Evolutionary conservation across 192 early-diverging fungal species (phyloP).

Genomic region (Thamnidium elegans): DNA sequence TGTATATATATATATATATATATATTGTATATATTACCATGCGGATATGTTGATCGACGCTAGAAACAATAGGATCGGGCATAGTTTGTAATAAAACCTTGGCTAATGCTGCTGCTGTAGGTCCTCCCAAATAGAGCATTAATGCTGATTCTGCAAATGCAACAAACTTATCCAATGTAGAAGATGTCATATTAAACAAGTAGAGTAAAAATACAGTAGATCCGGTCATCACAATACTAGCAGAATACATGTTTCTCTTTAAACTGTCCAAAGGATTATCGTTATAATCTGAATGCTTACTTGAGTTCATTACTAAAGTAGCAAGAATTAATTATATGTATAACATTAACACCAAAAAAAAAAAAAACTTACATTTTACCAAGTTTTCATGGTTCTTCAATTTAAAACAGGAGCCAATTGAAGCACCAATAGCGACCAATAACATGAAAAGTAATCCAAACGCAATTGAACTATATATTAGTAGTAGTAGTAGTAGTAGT

Average conservation of each 20-base stretch:
- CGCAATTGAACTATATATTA: not conserved
- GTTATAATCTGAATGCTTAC: too few relatives aligned
- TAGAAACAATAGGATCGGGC: slow-evolving; percentile 34
- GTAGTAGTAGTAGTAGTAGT: too few relatives aligned
- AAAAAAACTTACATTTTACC: slow-evolving; percentile 37
- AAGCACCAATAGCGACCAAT: slow-evolving; percentile 35
- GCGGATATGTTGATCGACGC: slow-evolving; percentile 42
- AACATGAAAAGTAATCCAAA: slow-evolving; percentile 34
- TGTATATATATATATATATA: too few relatives aligned
- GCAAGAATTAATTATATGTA: too few relatives aligned
- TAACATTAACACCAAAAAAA: not conserved
- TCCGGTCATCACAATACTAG: slow-evolving; percentile 38
- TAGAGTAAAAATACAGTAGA: slow-evolving; percentile 27
- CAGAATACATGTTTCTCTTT: slow-evolving; percentile 36
- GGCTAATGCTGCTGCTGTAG: slow-evolving; percentile 44
- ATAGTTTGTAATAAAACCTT: slow-evolving; percentile 55
- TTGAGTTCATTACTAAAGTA: too few relatives aligned
- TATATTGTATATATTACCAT: slow-evolving; percentile 36
- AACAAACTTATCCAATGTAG: slow-evolving; percentile 44
- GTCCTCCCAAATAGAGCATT: slow-evolving; percentile 49
- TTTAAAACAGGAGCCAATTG: slow-evolving; percentile 39
- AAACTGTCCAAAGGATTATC: too few relatives aligned
- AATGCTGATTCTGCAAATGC: slow-evolving; percentile 44
- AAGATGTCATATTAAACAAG: slow-evolving; percentile 5
- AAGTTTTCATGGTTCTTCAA: slow-evolving; percentile 52